These are phyloP conservation scores for Miscanthus lutarioriparius DNA, from an alignment of 176 grass and related monocot species.

Conservation along the genomic window DNA sequence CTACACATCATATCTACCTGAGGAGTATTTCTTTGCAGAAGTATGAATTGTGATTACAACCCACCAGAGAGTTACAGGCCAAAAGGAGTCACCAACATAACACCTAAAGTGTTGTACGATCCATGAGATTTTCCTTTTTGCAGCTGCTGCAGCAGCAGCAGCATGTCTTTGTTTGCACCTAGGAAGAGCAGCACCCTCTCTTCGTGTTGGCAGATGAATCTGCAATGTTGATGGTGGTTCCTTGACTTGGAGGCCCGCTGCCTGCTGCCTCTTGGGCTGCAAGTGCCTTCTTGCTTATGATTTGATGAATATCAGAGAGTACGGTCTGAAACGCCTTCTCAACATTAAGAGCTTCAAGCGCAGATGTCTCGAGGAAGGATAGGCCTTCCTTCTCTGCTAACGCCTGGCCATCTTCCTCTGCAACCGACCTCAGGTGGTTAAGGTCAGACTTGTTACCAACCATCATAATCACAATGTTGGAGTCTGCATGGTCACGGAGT, in stretches of 20 bases:
- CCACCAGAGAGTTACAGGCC: conserved; percentile 46
- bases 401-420: conserved; percentile 59
- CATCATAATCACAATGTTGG: conserved; percentile 84
- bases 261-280: conserved; percentile 66
- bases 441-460: conserved; percentile 74
- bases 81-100: conserved; percentile 39
- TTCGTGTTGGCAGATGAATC: conserved; percentile 39
- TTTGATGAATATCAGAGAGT: conserved; percentile 67
- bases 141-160: conserved; percentile 7
- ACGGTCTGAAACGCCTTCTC: conserved; percentile 73
- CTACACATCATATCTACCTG: conserved; percentile 60
- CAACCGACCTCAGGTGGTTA: conserved; percentile 62
- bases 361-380: conserved; percentile 67
- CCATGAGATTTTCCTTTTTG: conserved; percentile 25
- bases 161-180: conserved; percentile 21
- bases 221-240: conserved; percentile 58
- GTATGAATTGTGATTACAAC: conserved; percentile 54
- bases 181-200: conserved; percentile 60
- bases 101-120: conserved; percentile 30
- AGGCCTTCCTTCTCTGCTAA: conserved; percentile 69
- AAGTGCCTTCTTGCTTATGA: conserved; percentile 77
- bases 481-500: conserved; percentile 66
- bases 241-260: conserved; percentile 55
- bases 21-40: conserved; percentile 40
- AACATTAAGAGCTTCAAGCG: conserved; percentile 65